phyloP scores from a whole-genome alignment of 805 yeast genomes.

The Yarrowia sp. region DNA sequence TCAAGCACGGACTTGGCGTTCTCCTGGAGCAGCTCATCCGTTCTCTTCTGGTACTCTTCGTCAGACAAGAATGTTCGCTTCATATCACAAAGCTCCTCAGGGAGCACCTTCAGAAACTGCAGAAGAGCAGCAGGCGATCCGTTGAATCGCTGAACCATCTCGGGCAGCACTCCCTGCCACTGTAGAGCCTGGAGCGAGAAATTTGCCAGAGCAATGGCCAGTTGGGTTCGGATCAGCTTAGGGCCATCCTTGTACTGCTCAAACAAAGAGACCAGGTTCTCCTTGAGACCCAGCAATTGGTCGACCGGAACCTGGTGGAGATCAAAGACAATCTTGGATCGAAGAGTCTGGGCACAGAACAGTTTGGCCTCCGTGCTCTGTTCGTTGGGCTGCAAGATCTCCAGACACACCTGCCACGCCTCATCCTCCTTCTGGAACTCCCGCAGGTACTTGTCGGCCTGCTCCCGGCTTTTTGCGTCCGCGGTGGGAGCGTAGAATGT shows the following conservation, averaged over 20 bases:
- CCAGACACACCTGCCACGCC: constrained; percentile 74
- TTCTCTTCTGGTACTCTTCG: constrained; percentile 69
- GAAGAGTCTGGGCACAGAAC: constrained; percentile 87
- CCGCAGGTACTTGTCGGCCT: constrained; percentile 59
- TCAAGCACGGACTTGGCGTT: constrained; percentile 68
- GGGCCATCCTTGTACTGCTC: constrained; percentile 40
- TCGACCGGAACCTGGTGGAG: constrained; percentile 67
- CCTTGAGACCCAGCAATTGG: constrained; percentile 59
- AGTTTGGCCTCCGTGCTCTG: constrained; percentile 57
- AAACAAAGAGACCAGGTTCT: constrained; percentile 59
- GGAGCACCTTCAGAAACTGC: constrained; percentile 80
- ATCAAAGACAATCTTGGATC: constrained; percentile 78
- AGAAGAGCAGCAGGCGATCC: constrained; percentile 49
- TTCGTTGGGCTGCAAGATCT: constrained; percentile 44
- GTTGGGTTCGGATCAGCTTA: constrained; percentile 72
- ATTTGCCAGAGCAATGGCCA: constrained; percentile 77
- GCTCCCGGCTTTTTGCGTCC: constrained; percentile 41
- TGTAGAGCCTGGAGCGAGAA: constrained; percentile 69
- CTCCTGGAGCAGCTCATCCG: constrained; percentile 56
- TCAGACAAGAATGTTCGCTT: constrained; percentile 75
- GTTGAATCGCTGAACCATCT: constrained; percentile 54
- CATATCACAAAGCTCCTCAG: constrained; percentile 82
- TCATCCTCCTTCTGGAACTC: constrained; percentile 63
- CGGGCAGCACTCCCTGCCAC: constrained; percentile 71
- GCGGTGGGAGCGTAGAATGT: constrained; percentile 48